Base-by-base conservation (phyloP, 345 rosid species). In the Salix koriyanagi region DNA sequence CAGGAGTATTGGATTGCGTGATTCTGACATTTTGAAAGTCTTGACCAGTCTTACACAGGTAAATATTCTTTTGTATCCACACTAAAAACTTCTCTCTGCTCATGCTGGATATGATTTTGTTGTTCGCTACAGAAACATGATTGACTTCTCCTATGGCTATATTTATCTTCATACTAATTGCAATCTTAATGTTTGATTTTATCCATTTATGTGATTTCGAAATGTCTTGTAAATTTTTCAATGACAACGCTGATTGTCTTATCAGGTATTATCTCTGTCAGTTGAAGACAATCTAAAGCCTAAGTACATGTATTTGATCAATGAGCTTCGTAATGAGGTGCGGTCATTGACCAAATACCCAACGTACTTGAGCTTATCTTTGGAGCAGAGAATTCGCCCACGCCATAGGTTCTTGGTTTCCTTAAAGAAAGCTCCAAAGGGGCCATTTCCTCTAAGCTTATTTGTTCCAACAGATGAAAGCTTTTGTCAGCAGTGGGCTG, bases 21-120 rank as follows among this genome's bases (percentile, higher is more conserved):
- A 92, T 82, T 77, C 94, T 65, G 98, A 93, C 71, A 93, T 93
- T 80, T 76, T 96, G 85, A 96, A 96, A 89, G 93, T 96, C 87
- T 90, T 91, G 85, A 96, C 98, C 42, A 91, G 93, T 85, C 96
- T 96, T 77, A 84, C 99, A 21, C 99, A 96, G 97, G 99, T 93
- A 65, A 80, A 77, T 21, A 69, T 84, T 77, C 25, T 72, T 66
- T 44, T 23, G 0, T 52, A 69, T 64, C 48, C 19, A 10, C 6
- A 48, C 67, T 64, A 42, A 39, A 39, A 60, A 16, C 62, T 52
- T 14, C 56, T 61, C 37, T 28, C 15, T 69, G 2, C 75, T 60
- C 8, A 14, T 44, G 4, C 6, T 25, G 8, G 28, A 60, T 25
- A 30, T 76, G 44, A 21, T 72, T 2, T 84, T 50, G 25, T 37